phyloP scores from a whole-genome alignment of 2,329 filamentous ascomycete genomes.

The Epichloe gansuensis region DNA sequence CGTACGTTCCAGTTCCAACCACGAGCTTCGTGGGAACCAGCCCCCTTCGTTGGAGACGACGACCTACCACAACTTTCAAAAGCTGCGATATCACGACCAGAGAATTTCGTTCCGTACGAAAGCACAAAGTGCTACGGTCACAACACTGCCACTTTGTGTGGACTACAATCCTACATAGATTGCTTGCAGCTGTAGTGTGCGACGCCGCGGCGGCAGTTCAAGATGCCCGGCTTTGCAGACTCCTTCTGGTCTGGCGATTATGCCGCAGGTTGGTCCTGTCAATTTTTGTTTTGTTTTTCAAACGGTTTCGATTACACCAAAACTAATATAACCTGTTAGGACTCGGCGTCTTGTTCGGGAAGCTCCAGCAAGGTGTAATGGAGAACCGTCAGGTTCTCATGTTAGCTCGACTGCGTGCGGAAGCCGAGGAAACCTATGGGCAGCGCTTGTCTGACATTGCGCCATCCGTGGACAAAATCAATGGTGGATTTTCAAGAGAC shows the following conservation, averaged over 20 bases:
- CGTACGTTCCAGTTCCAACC: background rate
- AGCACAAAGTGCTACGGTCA: background rate
- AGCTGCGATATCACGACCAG: too few species aligned
- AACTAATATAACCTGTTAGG: conserved; percentile 31
- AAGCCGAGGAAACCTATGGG: conserved; percentile 86
- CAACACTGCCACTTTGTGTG: background rate
- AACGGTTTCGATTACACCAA: background rate
- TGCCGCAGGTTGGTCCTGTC: conserved; percentile 57
- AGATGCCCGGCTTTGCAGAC: conserved; percentile 80
- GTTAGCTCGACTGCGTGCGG: conserved; percentile 84
- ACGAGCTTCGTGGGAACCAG: background rate
- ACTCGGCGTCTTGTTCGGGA: conserved; percentile 85
- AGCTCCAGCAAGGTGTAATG: conserved; percentile 89
- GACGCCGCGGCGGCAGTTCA: conserved; percentile 17
- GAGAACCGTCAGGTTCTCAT: conserved; percentile 92
- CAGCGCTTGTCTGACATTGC: conserved; percentile 70
- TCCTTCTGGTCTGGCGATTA: conserved; percentile 99
- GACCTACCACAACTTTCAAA: background rate
- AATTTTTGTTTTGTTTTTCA: background rate
- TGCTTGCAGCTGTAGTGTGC: background rate
- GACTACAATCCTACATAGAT: background rate
- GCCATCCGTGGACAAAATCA: conserved; percentile 66
- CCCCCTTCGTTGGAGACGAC: background rate
- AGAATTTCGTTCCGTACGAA: background rate
- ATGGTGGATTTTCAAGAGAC: conserved; percentile 75